These are phyloP conservation scores for Neurospora intermedia DNA, from an alignment of 495 filamentous ascomycete species.

Conservation along the genomic window DNA sequence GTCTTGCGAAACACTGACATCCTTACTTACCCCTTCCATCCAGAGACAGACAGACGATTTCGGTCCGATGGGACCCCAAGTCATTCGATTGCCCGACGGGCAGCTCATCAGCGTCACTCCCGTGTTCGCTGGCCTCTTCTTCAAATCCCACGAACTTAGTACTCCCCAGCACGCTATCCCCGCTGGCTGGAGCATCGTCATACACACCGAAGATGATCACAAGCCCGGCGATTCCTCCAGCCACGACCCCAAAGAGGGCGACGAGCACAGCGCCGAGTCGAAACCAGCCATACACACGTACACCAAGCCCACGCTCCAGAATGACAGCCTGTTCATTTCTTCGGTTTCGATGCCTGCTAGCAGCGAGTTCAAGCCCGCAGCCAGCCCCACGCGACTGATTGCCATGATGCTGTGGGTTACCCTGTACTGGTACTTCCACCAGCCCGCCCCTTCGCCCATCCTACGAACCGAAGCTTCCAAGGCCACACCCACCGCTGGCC, in stretches of 20 bases:
- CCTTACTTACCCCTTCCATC: background rate
- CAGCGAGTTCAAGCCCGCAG: slow-evolving; percentile 65
- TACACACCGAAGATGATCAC: slow-evolving; percentile 57
- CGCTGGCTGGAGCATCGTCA: slow-evolving; percentile 77
- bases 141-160: slow-evolving; percentile 70
- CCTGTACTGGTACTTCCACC: slow-evolving; percentile 95
- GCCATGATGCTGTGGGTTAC: slow-evolving; percentile 96
- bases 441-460: slow-evolving; percentile 44
- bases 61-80: slow-evolving; percentile 27
- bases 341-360: slow-evolving; percentile 77
- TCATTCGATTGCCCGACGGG: slow-evolving; percentile 70
- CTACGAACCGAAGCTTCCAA: slow-evolving; percentile 52
- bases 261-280: slow-evolving; percentile 3
- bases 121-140: slow-evolving; percentile 79
- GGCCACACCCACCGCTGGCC: slow-evolving; percentile 53
- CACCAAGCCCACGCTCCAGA: slow-evolving; percentile 57
- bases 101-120: slow-evolving; percentile 68
- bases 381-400: slow-evolving; percentile 72
- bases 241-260: slow-evolving; percentile 12
- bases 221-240: background rate
- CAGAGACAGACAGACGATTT: background rate
- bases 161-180: slow-evolving; percentile 60
- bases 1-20: background rate
- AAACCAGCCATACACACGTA: slow-evolving; percentile 49
- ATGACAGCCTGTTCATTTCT: slow-evolving; percentile 81